Evolutionary conservation across 345 rosid genomes (phyloP), one percentile per base, ranked within the genome.

Genomic region (Schrenkiella parvula): DNA sequence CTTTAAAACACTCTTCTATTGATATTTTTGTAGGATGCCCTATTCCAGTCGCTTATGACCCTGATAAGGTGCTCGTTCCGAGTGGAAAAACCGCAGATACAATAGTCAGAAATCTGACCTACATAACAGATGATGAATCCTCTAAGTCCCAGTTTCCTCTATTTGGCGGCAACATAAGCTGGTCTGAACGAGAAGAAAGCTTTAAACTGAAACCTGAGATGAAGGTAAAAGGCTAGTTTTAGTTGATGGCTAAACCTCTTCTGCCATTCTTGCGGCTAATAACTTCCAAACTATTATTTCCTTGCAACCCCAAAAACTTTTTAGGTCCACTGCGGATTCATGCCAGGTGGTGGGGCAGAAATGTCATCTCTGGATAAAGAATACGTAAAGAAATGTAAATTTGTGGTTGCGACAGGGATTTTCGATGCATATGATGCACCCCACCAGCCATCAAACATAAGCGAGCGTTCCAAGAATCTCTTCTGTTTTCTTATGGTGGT

Each of bases 401-500:
- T 86, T 75, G 97, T 90, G 68, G 96, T 95, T 67, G 98, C 97
- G 2, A 89, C 99, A 4, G 98, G 97, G 41, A 92, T 88, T 74
- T 95, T 95, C 52, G 97, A 95, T 63, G 97, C 93, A 31, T 95
- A 95, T 66, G 99, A 95, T 71, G 58, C 79, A 66, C 97, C 98
- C 17, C 89, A 90, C 75, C 97, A 90, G 78, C 99, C 99, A 37
- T 78, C 97, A 31, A 88, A 90, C 73, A 75, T 90, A 73, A 92
- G 98, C 51, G 19, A 58, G 2, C 91, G 88, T 66, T 95, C 98
- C 17, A 84, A 76, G 84, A 78, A 80, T 54, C 92, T 92, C 64
- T 95, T 95, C 79, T 92, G 98, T 73, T 92, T 95, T 80, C 89
- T 90, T 22, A 89, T 95, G 92, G 92, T 78, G 69, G 92, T 92